A percentile compares a stretch with the other conserved stretches of the same genome.
These are phyloP conservation scores for Melianthus villosus DNA, from an alignment of 441 rosid species.

Conservation along the genomic window DNA sequence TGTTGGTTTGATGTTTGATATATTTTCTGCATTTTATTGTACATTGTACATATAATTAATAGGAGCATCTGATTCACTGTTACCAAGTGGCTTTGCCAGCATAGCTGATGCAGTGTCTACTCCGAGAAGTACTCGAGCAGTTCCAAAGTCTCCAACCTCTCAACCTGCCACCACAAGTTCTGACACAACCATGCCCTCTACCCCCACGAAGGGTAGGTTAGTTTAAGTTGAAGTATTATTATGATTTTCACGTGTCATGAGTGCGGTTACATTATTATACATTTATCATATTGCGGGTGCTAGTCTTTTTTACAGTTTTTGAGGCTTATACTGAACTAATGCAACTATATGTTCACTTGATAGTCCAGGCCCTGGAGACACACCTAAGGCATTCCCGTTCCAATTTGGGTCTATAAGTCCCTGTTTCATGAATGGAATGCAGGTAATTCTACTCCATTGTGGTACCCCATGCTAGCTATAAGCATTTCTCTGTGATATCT, in stretches of 20 bases:
- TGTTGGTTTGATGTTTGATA: background rate
- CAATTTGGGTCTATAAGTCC: conserved; percentile 88
- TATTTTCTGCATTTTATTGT: background rate
- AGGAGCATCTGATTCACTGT: conserved; percentile 39
- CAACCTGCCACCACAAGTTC: conserved; percentile 48
- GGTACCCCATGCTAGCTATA: background rate
- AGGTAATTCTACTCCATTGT: conserved; percentile 17
- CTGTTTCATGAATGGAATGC: conserved; percentile 63
- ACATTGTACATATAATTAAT: background rate
- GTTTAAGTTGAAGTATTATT: background rate
- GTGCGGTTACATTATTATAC: background rate
- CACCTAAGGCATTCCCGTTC: conserved; percentile 47
- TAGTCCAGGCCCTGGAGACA: conserved; percentile 35
- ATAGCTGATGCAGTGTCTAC: conserved; percentile 23
- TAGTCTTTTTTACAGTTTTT: background rate
- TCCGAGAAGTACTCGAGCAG: conserved; percentile 30
- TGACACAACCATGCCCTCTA: conserved; percentile 17
- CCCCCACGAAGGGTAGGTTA: conserved; percentile 41
- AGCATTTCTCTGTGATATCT: background rate
- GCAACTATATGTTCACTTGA: background rate
- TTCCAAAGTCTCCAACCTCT: conserved; percentile 77
- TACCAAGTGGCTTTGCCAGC: conserved; percentile 20
- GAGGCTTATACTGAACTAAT: background rate
- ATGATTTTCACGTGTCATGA: background rate
- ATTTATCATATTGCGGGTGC: background rate